Conservation (phyloP, 345 rosid species). For the Clausena lansium region DNA sequence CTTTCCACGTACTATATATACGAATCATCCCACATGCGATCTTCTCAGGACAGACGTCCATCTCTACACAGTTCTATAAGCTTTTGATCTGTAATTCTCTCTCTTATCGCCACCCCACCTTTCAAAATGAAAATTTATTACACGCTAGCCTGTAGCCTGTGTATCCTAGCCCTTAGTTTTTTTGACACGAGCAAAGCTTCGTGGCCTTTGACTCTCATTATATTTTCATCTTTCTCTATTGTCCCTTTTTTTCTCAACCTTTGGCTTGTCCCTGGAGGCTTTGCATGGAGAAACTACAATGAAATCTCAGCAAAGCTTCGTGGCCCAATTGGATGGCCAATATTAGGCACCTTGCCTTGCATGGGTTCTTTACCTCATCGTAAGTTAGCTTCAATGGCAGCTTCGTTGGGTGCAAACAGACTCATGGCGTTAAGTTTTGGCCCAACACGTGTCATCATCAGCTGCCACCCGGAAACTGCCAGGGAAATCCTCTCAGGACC, state of each 20-base stretch:
- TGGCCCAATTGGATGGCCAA: slow-evolving; percentile 60
- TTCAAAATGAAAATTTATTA: slow-evolving; percentile 26
- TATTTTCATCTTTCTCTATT: slow-evolving; percentile 23
- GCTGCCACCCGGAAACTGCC: slow-evolving; percentile 62
- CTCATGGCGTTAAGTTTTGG: slow-evolving; percentile 69
- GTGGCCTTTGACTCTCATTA: slow-evolving; percentile 23
- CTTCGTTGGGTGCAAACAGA: slow-evolving; percentile 37
- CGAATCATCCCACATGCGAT: slow-evolving; percentile 20
- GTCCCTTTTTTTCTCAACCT: slow-evolving; percentile 24
- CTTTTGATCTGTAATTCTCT: neutral
- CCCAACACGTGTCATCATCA: slow-evolving; percentile 44
- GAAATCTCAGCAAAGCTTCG: slow-evolving; percentile 22
- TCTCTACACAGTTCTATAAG: slow-evolving; percentile 24
- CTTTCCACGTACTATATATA: slow-evolving; percentile 37
- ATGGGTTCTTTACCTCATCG: slow-evolving; percentile 68
- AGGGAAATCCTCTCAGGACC: slow-evolving; percentile 51
- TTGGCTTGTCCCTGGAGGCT: slow-evolving; percentile 63
- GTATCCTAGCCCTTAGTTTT: slow-evolving; percentile 16
- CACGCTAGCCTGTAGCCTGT: slow-evolving; percentile 11
- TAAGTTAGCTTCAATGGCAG: slow-evolving; percentile 46
- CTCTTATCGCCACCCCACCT: neutral
- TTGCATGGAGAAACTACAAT: slow-evolving; percentile 59
- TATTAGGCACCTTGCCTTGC: slow-evolving; percentile 44
- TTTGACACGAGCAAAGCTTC: slow-evolving; percentile 16
- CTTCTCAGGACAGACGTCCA: slow-evolving; percentile 28